These are phyloP conservation scores for Lactifluus hygrophoroides DNA, from an alignment of 768 basidiomycete genomes.

Conservation along the genomic window DNA sequence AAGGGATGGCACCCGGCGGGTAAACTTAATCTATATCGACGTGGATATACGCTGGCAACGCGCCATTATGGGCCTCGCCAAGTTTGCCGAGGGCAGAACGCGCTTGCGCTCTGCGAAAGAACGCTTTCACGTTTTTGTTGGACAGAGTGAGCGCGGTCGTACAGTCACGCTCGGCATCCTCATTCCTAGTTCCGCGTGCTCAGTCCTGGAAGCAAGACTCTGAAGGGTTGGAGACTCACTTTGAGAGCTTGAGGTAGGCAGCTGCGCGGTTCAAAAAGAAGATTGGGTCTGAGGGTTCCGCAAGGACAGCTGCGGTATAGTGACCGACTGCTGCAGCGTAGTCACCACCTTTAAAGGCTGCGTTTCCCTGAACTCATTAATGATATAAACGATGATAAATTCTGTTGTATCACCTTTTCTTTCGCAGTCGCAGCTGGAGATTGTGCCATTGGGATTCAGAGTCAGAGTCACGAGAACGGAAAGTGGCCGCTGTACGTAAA, in stretches of 20 bases:
- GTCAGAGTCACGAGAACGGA: no score
- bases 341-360: conserved; percentile 74
- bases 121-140: conserved; percentile 61
- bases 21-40: background rate
- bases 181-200: background rate
- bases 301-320: conserved; percentile 73
- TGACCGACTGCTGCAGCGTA: conserved; percentile 75
- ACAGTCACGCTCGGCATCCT: conserved; percentile 39
- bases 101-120: conserved; percentile 75
- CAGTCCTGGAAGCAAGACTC: background rate
- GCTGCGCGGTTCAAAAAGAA: conserved; percentile 84
- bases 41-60: conserved; percentile 16
- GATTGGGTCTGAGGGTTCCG: conserved; percentile 62
- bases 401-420: conserved; percentile 5
- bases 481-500: no score
- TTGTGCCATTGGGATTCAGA: background rate
- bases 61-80: conserved; percentile 56
- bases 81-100: conserved; percentile 45
- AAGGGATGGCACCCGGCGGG: background rate
- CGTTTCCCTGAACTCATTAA: conserved; percentile 61
- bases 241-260: conserved; percentile 89
- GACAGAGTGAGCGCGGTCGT: conserved; percentile 49
- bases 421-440: background rate
- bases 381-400: background rate
- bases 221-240: conserved; percentile 49